Base-by-base conservation (phyloP, 345 rosid genomes). In the Eucalyptus marginata region DNA sequence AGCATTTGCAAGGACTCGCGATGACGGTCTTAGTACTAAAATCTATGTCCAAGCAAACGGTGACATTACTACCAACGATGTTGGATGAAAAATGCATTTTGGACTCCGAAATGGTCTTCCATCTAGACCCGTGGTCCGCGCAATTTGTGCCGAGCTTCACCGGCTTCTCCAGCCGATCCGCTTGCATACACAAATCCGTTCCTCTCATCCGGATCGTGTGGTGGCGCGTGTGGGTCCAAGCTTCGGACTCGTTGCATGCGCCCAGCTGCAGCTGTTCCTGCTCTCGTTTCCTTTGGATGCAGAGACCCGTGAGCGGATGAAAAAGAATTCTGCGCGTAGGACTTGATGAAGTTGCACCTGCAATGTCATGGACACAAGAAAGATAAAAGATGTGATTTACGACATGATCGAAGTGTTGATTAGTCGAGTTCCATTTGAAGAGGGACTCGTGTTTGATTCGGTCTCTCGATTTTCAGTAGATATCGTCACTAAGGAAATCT, bases 221-320 rank as follows among this genome's bases (percentile, higher is more conserved):
- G 64, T 86, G 89, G 16, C 88, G 47, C 10, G 96, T 93, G 88
- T 96, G 96, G 76, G 86, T 93, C 98, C 99, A 96, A 44, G 94
- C 90, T 36, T 96, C 96, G 8, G 99, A 92, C 15, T 93, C 92
- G 5, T 90, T 54, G 90, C 99, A 97, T 1, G 96, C 91, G 49
- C 99, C 97, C 89, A 96, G 92, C 14, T 66, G 90, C 80, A 96
- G 81, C 7, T 92, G 92, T 6, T 92, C 94, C 22, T 84, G 3
- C 22, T 58, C 25, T 58, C 95, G 91, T 64, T 89, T 95, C 64
- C 94, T 89, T 9, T 58, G 90, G n/a, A 97, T 40, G 83, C 99
- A 97, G 3, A 94, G 95, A 40, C 98, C 99, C 3, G 98, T 94
- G 89, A 86, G 64, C 14, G 98, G 99, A 90, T 93, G 99, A 89